Evolutionary conservation across 2,329 filamentous ascomycete species (phyloP).

Genomic region (Malbranchea zuffiana): DNA sequence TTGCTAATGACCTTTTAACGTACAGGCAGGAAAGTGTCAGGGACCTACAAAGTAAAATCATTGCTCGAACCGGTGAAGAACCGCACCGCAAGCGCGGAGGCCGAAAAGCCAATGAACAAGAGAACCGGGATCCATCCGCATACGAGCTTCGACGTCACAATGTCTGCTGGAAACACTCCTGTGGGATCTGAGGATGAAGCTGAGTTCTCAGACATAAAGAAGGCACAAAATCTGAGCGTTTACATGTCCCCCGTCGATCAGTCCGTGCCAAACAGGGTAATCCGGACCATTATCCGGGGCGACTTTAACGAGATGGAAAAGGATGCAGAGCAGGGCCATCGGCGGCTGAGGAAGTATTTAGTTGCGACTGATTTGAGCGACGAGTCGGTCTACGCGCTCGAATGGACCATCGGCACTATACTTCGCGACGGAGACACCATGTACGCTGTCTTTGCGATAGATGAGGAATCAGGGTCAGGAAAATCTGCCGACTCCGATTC

Average conservation of each 20-base stretch:
- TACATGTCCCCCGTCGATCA: constrained; percentile 66
- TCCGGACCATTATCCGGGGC: constrained; percentile 82
- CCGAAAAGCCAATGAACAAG: constrained; percentile 44
- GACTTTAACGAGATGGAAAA: constrained; percentile 67
- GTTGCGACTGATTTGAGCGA: constrained; percentile 94
- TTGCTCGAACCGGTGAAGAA: constrained; percentile 47
- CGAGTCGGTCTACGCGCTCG: constrained; percentile 85
- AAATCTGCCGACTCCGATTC: constrained; percentile 33
- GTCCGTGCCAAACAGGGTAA: constrained; percentile 66
- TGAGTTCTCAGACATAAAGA: constrained; percentile 71
- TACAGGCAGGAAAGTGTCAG: constrained; percentile 44
- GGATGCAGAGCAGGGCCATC: constrained; percentile 66
- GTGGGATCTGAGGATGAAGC: constrained; percentile 79
- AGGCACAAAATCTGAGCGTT: constrained; percentile 74
- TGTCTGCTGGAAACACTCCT: constrained; percentile 47
- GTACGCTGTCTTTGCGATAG: constrained; percentile 83
- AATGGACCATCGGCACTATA: constrained; percentile 96
- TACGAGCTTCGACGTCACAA: constrained; percentile 68
- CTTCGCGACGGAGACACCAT: constrained; percentile 88
- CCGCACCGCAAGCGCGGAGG: constrained; percentile 51
- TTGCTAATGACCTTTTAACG: constrained; percentile 8
- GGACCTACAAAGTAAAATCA: constrained; percentile 51
- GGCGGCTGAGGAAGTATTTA: constrained; percentile 76
- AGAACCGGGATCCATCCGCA: constrained; percentile 58
- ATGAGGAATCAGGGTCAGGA: constrained; percentile 57